Evolutionary conservation across 345 rosid genomes (phyloP).

Genomic region (Corchorus olitorius): DNA sequence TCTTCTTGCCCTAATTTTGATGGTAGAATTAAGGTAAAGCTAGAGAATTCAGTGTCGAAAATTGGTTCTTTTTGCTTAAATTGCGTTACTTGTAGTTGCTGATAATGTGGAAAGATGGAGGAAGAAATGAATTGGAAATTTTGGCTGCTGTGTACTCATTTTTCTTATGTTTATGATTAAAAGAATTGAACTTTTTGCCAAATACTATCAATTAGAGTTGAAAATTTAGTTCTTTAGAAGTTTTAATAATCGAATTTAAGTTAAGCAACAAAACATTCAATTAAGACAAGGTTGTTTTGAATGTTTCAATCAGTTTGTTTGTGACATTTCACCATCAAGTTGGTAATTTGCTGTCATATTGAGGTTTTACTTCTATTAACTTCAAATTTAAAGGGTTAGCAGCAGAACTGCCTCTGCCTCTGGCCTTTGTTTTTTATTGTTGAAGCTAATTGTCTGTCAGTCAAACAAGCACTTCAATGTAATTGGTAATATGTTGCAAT

Average conservation of each 20-base stretch:
- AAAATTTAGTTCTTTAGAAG: not conserved
- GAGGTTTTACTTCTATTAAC: not conserved
- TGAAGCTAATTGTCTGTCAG: too few relatives aligned
- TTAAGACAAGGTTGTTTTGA: conserved; percentile 1
- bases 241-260: not conserved
- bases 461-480: not conserved
- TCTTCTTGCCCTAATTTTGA: not conserved
- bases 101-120: not conserved
- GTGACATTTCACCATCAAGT: not conserved
- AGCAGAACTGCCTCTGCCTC: too few relatives aligned
- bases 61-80: not conserved
- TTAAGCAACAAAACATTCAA: not conserved
- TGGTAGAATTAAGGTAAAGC: not conserved
- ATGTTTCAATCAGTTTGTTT: not conserved
- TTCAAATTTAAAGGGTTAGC: not conserved
- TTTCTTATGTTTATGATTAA: not conserved
- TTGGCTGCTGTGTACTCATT: not conserved
- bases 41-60: not conserved
- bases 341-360: not conserved
- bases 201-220: not conserved
- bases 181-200: not conserved
- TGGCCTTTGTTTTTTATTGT: not conserved
- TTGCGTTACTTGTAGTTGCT: not conserved
- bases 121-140: not conserved
- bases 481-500: not conserved